Conservation (phyloP, 75 land plant species). For the Azolla pinnata region DNA sequence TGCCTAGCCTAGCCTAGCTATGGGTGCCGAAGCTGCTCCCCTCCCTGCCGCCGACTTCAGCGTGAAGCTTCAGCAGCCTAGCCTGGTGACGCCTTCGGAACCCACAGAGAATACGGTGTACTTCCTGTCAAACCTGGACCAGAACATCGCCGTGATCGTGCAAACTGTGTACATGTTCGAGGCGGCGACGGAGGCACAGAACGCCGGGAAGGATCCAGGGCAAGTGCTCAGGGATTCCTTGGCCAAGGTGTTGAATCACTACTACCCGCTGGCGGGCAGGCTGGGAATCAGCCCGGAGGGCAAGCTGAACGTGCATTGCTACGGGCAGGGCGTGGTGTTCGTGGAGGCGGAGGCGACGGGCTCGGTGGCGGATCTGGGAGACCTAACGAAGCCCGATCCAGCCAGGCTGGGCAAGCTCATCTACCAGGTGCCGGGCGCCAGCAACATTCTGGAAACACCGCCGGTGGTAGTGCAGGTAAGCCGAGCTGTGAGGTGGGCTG, state of each 20-base stretch:
- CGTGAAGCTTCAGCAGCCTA: conserved; percentile 29
- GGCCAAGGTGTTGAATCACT: conserved; percentile 49
- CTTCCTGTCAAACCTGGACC: conserved; percentile 78
- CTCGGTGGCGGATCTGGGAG: conserved; percentile 50
- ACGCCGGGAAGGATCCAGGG: conserved; percentile 32
- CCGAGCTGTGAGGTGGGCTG: neutral
- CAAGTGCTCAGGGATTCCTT: conserved; percentile 49
- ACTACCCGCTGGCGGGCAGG: conserved; percentile 79
- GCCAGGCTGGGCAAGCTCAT: conserved; percentile 62
- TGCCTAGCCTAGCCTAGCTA: too few species aligned
- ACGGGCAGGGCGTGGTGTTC: conserved; percentile 68
- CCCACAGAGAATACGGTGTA: conserved; percentile 50
- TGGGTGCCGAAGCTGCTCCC: conserved; percentile 9
- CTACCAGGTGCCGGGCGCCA: conserved; percentile 70
- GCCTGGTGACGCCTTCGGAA: conserved; percentile 45
- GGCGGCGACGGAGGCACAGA: conserved; percentile 23
- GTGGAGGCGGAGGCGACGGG: conserved; percentile 78
- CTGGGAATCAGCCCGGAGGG: conserved; percentile 54
- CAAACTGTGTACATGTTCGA: conserved; percentile 58
- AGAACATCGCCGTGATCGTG: conserved; percentile 70
- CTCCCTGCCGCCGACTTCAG: neutral
- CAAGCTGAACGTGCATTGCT: conserved; percentile 67
- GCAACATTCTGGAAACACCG: conserved; percentile 61
- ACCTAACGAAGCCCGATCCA: conserved; percentile 64
- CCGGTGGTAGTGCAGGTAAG: conserved; percentile 68